These are phyloP conservation scores for Aureobasidium melanogenum DNA, from an alignment of 2,329 filamentous ascomycete genomes.

Conservation along the genomic window DNA sequence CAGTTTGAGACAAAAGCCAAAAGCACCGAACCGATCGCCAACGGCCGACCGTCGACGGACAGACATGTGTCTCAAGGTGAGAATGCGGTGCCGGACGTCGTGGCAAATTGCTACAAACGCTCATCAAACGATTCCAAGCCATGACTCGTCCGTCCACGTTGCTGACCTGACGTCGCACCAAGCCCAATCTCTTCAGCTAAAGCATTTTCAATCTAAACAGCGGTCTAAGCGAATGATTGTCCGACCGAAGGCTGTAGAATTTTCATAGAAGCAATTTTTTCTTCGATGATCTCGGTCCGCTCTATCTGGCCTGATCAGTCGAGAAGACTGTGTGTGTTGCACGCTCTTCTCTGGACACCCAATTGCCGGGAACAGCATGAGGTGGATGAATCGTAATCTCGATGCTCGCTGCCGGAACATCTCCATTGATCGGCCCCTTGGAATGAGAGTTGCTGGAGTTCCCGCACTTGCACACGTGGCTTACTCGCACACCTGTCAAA, in stretches of 20 bases:
- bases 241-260: constrained; percentile 3
- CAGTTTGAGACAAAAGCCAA: constrained; percentile 8
- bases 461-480: constrained; percentile 3
- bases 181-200: constrained; percentile 7
- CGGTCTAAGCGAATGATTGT: constrained; percentile 6
- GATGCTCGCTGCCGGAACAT: background rate
- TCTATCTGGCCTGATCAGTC: background rate
- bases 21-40: constrained; percentile 8
- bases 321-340: background rate
- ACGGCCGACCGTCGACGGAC: constrained; percentile 1
- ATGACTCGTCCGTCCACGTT: constrained; percentile 4
- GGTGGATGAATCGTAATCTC: background rate
- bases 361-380: background rate
- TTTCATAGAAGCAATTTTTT: constrained; percentile 5
- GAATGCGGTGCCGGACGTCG: background rate
- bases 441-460: background rate
- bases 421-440: background rate
- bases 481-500: background rate
- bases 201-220: constrained; percentile 10
- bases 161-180: constrained; percentile 2
- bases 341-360: background rate
- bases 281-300: background rate
- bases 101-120: constrained; percentile 12
- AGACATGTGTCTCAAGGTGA: constrained; percentile 11
- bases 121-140: background rate